These are phyloP conservation scores for Trametes hirsuta DNA, from an alignment of 1,284 basidiomycete species.

Conservation along the genomic window DNA sequence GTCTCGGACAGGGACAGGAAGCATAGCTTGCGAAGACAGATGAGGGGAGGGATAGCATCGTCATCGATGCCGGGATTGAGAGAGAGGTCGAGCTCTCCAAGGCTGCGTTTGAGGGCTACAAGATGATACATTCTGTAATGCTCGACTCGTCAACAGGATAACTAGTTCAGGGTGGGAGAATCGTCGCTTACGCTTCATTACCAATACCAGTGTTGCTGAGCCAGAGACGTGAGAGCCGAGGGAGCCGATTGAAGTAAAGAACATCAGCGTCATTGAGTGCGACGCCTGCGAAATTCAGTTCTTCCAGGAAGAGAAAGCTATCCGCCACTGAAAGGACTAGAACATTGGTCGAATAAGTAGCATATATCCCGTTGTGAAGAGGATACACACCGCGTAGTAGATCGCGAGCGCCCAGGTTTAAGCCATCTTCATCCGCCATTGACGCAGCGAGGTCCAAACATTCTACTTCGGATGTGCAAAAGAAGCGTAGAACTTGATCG, in stretches of 20 bases:
- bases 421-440: conserved; percentile 48
- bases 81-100: conserved; percentile 53
- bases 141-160: neutral
- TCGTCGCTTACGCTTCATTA: conserved; percentile 56
- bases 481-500: conserved; percentile 26
- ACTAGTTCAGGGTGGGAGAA: neutral
- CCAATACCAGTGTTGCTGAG: conserved; percentile 59
- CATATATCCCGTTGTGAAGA: neutral
- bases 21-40: conserved; percentile 48
- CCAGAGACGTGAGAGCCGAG: conserved; percentile 49
- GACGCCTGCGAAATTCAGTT: conserved; percentile 50
- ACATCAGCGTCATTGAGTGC: conserved; percentile 52
- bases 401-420: conserved; percentile 48
- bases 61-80: conserved; percentile 56
- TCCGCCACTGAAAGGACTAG: conserved; percentile 55
- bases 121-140: conserved; percentile 57
- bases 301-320: conserved; percentile 53
- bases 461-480: conserved; percentile 32
- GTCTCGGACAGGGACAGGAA: conserved; percentile 59
- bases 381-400: conserved; percentile 46
- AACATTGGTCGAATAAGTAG: neutral
- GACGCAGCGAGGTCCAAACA: conserved; percentile 44
- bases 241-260: conserved; percentile 54
- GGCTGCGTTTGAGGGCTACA: conserved; percentile 53
- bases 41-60: conserved; percentile 56